Evolutionary conservation across 2,329 filamentous ascomycete genomes (phyloP).

Genomic region (Verticillium longisporum): DNA sequence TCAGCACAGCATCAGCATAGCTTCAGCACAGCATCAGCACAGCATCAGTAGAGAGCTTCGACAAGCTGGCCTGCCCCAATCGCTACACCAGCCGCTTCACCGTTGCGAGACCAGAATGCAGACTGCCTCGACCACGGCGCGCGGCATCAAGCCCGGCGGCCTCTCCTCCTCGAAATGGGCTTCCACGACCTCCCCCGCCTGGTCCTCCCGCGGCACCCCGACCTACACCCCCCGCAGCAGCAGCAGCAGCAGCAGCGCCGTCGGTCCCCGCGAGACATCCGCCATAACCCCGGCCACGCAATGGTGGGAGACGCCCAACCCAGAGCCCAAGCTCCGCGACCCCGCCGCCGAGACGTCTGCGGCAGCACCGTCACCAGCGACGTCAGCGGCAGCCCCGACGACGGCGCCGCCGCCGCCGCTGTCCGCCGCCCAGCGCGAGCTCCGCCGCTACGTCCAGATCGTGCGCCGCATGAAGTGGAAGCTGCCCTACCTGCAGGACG

Average conservation of each 20-base stretch:
- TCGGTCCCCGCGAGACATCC: neutral
- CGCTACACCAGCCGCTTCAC: no score
- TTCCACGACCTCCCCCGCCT: neutral
- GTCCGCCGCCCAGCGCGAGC: constrained; percentile 30
- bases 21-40: no score
- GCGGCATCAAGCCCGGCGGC: constrained; percentile 2
- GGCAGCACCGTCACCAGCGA: no score
- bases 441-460: constrained; percentile 53
- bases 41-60: no score
- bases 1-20: no score
- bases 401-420: constrained; percentile 2
- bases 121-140: neutral
- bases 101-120: neutral
- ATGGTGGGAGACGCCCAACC: constrained; percentile 1
- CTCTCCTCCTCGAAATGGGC: constrained; percentile 9
- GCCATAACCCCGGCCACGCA: constrained; percentile 1
- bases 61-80: no score
- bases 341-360: neutral
- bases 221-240: neutral
- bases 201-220: neutral
- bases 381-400: neutral
- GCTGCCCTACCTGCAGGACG: constrained; percentile 49
- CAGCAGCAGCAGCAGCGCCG: neutral
- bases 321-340: neutral
- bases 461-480: constrained; percentile 58